Percentiles rank a stretch among this genome's conserved stretches.
Conservation (phyloP, 257 asterid species). For the Plantago elongata region DNA sequence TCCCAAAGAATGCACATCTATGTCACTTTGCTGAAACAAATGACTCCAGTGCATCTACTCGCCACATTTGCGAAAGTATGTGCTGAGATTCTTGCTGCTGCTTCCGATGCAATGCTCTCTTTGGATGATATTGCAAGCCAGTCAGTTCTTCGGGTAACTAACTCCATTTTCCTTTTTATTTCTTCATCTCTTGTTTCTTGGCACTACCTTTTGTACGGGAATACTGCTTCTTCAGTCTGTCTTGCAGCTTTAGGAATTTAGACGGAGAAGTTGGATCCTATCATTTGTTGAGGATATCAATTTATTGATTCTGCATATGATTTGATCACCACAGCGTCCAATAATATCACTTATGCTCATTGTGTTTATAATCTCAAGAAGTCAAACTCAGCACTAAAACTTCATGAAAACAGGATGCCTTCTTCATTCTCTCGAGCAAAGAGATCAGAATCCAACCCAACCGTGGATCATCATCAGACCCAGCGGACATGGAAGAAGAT, state of each 20-base stretch:
- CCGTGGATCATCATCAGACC: constrained; percentile 55
- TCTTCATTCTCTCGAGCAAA: constrained; percentile 75
- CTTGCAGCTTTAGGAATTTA: too few species aligned
- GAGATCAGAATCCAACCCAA: constrained; percentile 68
- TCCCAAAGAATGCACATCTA: constrained; percentile 82
- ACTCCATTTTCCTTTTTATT: not conserved
- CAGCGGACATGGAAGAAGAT: constrained; percentile 66
- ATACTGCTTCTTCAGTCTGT: too few species aligned
- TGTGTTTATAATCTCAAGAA: not conserved
- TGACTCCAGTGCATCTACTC: constrained; percentile 91
- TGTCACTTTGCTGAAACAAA: constrained; percentile 78
- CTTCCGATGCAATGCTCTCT: constrained; percentile 79
- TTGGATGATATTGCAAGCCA: constrained; percentile 67
- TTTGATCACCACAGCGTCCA: too few species aligned
- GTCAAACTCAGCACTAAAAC: not conserved
- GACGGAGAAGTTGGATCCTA: too few species aligned
- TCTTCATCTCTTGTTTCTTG: too few species aligned
- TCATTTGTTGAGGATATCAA: too few species aligned
- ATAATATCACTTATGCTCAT: too few species aligned
- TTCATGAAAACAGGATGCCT: constrained; percentile 58
- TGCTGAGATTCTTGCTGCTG: constrained; percentile 92
- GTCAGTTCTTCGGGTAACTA: constrained; percentile 75
- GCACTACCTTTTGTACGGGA: too few species aligned
- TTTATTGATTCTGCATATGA: too few species aligned
- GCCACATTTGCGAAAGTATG: constrained; percentile 96